A percentile compares a stretch with the other conserved stretches of the same genome.
Conservation (phyloP, 257 asterid species). For the Cruciata laevipes region DNA sequence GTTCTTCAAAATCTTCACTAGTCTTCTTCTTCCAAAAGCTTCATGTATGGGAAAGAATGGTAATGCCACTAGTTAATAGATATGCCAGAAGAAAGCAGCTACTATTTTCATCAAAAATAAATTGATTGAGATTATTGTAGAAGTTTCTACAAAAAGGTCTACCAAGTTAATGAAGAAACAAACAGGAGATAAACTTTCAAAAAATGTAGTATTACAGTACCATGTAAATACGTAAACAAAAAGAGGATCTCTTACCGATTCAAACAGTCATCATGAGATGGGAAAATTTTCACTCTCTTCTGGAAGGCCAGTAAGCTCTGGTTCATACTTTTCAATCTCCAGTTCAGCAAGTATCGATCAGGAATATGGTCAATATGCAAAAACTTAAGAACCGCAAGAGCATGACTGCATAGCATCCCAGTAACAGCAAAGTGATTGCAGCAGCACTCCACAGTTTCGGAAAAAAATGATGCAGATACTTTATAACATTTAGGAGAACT, state of each 20-base stretch:
- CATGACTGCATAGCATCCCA: constrained; percentile 18
- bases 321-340: constrained; percentile 13
- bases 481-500: background rate
- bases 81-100: too few relatives aligned
- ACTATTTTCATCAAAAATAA: too few relatives aligned
- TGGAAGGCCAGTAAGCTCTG: background rate
- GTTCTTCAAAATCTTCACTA: background rate
- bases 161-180: background rate
- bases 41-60: background rate
- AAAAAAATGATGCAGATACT: background rate
- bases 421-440: background rate
- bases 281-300: background rate
- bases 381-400: constrained; percentile 4
- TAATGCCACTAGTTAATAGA: too few relatives aligned
- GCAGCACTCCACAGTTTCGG: constrained; percentile 6
- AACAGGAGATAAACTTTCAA: background rate
- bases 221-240: background rate
- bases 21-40: background rate
- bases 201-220: background rate
- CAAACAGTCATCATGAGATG: constrained; percentile 11
- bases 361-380: constrained; percentile 15
- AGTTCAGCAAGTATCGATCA: constrained; percentile 12
- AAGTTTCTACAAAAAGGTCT: too few relatives aligned
- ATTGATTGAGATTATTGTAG: too few relatives aligned
- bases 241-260: constrained; percentile 13